These are phyloP conservation scores for Bipolaris oryzae DNA, from an alignment of 2,329 filamentous ascomycete species.

Conservation along the genomic window DNA sequence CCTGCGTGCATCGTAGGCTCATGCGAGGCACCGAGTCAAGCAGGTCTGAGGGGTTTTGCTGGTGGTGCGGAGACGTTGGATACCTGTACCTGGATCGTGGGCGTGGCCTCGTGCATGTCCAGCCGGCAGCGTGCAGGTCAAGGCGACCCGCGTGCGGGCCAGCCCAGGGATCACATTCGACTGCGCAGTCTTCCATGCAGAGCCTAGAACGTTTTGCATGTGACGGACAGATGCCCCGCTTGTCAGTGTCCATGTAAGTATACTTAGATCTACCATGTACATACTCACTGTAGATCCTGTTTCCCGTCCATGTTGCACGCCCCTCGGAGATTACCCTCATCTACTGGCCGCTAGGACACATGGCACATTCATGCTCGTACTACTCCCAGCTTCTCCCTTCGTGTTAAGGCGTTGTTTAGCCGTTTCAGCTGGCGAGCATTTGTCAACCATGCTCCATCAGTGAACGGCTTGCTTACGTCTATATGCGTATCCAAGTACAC, in stretches of 20 bases:
- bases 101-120: not conserved
- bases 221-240: not conserved
- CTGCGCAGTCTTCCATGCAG: not conserved
- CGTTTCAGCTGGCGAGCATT: not conserved
- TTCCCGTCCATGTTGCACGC: not conserved
- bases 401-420: not conserved
- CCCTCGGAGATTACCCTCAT: not conserved
- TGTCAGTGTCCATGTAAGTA: too few species aligned
- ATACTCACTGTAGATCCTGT: too few species aligned
- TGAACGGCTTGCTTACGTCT: not conserved
- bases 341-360: not conserved
- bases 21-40: slow-evolving; percentile 3
- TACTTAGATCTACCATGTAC: too few species aligned
- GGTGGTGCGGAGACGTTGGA: slow-evolving; percentile 6
- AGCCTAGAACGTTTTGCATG: not conserved
- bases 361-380: not conserved
- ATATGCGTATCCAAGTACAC: too few species aligned
- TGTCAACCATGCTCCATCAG: not conserved
- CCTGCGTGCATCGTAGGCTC: slow-evolving; percentile 8
- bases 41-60: slow-evolving; percentile 10
- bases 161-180: not conserved
- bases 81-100: slow-evolving; percentile 12
- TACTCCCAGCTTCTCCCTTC: not conserved
- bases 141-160: not conserved
- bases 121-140: not conserved